phyloP scores from a whole-genome alignment of 2,329 filamentous ascomycete species.

The Drechslera avenae region DNA sequence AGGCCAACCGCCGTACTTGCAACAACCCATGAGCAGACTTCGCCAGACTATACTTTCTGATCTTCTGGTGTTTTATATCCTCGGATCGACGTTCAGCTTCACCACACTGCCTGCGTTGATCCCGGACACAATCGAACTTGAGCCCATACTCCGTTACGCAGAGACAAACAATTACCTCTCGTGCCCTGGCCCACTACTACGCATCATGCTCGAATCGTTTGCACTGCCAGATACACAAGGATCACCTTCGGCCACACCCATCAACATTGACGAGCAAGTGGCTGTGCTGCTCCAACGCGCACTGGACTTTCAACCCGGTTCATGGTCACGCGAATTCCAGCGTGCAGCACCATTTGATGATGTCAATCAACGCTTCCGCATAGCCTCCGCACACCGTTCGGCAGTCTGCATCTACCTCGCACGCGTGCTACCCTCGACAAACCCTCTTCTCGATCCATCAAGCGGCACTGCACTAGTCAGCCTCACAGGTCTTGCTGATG shows the following conservation, averaged over 20 bases:
- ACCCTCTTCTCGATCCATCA: slow-evolving; percentile 48
- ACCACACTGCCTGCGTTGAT: slow-evolving; percentile 34
- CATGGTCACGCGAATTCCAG: slow-evolving; percentile 41
- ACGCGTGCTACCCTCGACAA: slow-evolving; percentile 38
- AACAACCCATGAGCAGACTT: slow-evolving; percentile 39
- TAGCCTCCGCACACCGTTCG: slow-evolving; percentile 47
- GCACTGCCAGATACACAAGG: slow-evolving; percentile 37
- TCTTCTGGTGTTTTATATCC: slow-evolving; percentile 44
- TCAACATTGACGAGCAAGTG: slow-evolving; percentile 33
- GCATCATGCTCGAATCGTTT: slow-evolving; percentile 46
- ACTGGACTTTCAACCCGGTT: slow-evolving; percentile 38
- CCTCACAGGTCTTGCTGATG: slow-evolving; percentile 51
- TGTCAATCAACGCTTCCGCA: slow-evolving; percentile 41
- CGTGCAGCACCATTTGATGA: slow-evolving; percentile 43
- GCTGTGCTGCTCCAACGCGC: slow-evolving; percentile 32
- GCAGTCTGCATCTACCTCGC: slow-evolving; percentile 50
- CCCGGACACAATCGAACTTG: slow-evolving; percentile 38
- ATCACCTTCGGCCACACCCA: slow-evolving; percentile 7
- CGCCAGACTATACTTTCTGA: slow-evolving; percentile 45
- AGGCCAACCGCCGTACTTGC: slow-evolving; percentile 35
- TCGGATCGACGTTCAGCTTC: slow-evolving; percentile 43
- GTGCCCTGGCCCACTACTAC: slow-evolving; percentile 42
- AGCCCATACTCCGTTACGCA: slow-evolving; percentile 46
- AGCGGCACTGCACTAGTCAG: slow-evolving; percentile 46
- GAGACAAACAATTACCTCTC: slow-evolving; percentile 50